Evolutionary conservation across 495 filamentous ascomycete species (phyloP).

Genomic region (Clohesyomyces aquaticus): DNA sequence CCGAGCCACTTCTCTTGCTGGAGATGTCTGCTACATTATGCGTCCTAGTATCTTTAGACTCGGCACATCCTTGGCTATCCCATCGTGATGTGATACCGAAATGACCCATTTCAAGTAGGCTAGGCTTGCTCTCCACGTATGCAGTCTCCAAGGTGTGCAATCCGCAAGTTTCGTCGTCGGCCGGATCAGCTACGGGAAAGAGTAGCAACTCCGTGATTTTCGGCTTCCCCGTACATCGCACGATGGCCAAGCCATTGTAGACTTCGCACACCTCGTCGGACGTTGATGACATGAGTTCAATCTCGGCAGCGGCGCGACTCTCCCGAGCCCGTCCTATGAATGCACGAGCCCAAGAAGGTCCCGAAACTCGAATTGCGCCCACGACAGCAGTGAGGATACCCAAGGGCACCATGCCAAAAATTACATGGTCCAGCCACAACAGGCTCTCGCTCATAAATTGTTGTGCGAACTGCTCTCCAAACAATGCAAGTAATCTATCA

Average conservation of each 20-base stretch:
- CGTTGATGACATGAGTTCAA: slow-evolving; percentile 45
- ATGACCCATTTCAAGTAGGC: not conserved
- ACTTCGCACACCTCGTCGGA: slow-evolving; percentile 44
- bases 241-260: slow-evolving; percentile 38
- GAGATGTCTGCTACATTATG: not conserved
- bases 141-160: slow-evolving; percentile 17
- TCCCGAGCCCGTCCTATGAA: slow-evolving; percentile 42
- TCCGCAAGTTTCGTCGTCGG: slow-evolving; percentile 1
- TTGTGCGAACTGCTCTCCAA: slow-evolving; percentile 24
- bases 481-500: slow-evolving; percentile 18
- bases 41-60: not conserved
- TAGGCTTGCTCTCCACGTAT: not conserved
- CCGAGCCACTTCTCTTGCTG: not conserved
- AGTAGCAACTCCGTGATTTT: slow-evolving; percentile 8
- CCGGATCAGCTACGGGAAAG: not conserved
- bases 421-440: slow-evolving; percentile 11
- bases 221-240: slow-evolving; percentile 8
- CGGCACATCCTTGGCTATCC: too few relatives aligned
- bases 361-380: slow-evolving; percentile 20
- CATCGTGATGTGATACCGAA: not conserved
- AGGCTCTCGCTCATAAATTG: slow-evolving; percentile 29
- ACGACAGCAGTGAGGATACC: slow-evolving; percentile 30
- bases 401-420: slow-evolving; percentile 27
- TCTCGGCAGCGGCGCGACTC: slow-evolving; percentile 38
- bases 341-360: slow-evolving; percentile 16